Percentiles rank a stretch among this genome's conserved stretches.
These are phyloP conservation scores for Berberis thunbergii DNA, from an alignment of 164 flowering plant genomes.

Conservation along the genomic window DNA sequence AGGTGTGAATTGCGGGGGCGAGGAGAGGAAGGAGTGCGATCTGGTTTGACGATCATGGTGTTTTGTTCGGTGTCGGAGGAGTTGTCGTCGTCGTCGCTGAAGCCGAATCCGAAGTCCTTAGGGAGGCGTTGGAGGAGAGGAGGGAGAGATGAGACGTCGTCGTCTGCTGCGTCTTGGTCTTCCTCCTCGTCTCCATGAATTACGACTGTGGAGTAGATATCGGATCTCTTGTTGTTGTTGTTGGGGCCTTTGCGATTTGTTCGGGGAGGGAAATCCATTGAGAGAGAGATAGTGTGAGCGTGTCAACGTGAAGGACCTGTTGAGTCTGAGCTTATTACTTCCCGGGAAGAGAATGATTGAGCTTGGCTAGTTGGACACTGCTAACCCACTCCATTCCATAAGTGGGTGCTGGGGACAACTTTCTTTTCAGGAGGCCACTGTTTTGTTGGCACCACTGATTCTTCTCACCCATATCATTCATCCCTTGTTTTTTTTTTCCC, in stretches of 20 bases:
- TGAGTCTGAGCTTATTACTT: too few species aligned
- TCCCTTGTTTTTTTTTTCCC: too few species aligned
- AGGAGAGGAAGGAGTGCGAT: conserved; percentile 5
- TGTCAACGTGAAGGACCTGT: too few species aligned
- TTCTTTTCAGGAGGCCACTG: too few species aligned
- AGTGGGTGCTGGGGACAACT: too few species aligned
- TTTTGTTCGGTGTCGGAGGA: conserved; percentile 9
- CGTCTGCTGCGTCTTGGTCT: conserved; percentile 2
- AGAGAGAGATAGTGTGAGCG: not conserved
- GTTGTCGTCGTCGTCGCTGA: conserved; percentile 34
- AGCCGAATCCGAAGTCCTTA: conserved; percentile 72
- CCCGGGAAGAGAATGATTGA: too few species aligned
- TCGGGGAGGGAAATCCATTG: conserved; percentile 20
- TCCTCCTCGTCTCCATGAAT: conserved; percentile 37
- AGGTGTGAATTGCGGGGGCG: not conserved
- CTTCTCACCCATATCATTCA: too few species aligned
- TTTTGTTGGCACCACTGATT: too few species aligned
- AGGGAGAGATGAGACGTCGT: conserved; percentile 64
- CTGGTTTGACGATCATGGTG: conserved; percentile 54
- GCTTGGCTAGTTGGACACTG: too few species aligned
- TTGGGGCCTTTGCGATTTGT: conserved; percentile 13
- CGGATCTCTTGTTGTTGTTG: not conserved
- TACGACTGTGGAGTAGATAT: conserved; percentile 38
- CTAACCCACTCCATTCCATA: too few species aligned
- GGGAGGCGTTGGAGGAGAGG: conserved; percentile 90